These are phyloP conservation scores for Auricularia cornea DNA, from an alignment of 768 basidiomycete species.

Conservation along the genomic window DNA sequence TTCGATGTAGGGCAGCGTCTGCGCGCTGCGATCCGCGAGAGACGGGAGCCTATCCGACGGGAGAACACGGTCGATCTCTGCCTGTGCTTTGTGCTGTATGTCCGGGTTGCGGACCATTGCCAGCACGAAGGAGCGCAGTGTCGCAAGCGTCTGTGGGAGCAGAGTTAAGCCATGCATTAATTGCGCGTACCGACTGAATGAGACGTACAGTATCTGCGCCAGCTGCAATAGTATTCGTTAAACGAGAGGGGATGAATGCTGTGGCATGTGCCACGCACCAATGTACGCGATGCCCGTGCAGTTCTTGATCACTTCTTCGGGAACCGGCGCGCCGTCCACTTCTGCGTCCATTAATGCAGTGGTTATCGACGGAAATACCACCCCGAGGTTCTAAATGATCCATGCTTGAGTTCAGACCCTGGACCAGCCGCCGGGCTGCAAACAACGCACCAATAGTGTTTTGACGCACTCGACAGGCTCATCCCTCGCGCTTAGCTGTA, in stretches of 20 bases:
- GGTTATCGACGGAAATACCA: conserved; percentile 40
- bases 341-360: conserved; percentile 26
- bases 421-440: too few species aligned
- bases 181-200: conserved; percentile 7
- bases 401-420: too few species aligned
- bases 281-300: conserved; percentile 43
- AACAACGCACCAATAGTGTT: too few species aligned
- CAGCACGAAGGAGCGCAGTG: conserved; percentile 42
- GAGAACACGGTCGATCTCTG: too few species aligned
- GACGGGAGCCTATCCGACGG: conserved; percentile 35
- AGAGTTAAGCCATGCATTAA: neutral
- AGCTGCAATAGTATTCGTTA: too few species aligned
- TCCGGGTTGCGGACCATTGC: conserved; percentile 48
- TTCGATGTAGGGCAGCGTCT: conserved; percentile 36
- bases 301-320: conserved; percentile 41
- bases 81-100: conserved; percentile 36
- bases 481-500: too few species aligned
- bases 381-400: conserved; percentile 16
- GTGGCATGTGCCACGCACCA: conserved; percentile 22
- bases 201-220: conserved; percentile 25
- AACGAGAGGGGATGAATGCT: neutral
- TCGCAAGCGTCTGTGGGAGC: conserved; percentile 21
- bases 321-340: neutral
- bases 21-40: conserved; percentile 25
- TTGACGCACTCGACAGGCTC: too few species aligned